Base-by-base conservation (phyloP, 352 stramenopile species). In the Sclerospora graminicola region DNA sequence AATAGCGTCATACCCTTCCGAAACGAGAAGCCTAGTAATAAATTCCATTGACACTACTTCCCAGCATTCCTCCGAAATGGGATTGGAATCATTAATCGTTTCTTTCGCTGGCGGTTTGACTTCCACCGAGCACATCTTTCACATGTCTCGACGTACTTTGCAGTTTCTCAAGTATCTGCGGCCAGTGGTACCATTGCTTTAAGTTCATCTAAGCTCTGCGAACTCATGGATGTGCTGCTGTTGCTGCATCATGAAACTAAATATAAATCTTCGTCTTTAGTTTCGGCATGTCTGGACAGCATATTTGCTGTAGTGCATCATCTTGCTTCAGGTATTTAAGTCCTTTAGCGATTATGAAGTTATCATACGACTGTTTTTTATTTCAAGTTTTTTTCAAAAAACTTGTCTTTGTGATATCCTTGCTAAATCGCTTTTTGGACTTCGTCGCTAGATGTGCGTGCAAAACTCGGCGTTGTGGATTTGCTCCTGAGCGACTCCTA, bases 241-340 rank as follows among this genome's bases (percentile, higher is more conserved):
- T 54, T 11, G 14, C 30, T 24, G 44, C 46, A 41, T 54, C 43
- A 27, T 59, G 44, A 28, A 59, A 60, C 15, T 39, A n/a, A 11
- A 10, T 5, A 14, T 43, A 39, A 5, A 40, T 51, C 4, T 20
- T 41, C 8, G 36, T 52, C 30, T 35, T 20, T 35, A 35, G 4
- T 19, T 35, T 13, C n/a, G 30, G 30, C 0, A 20, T 18, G n/a
- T 18, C 30, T 18, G 30, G 30, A 35, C 15, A 20, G 30, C 30
- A 35, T 20, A 35, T 8, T 19, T 35, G n/a, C n/a, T 18, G 30
- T 13, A 35, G 15, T 35, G 10, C n/a, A 19, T 35, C 30, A 35
- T 35, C 13, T 18, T 35, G 30, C 30, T 18, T 35, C 13, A 35
- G 30, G 18, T 35, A 35, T 19, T 18, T 20, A 13, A 35, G 30